Evolutionary conservation across 352 stramenopile species (phyloP).

Genomic region (Globisporangium ultimum): DNA sequence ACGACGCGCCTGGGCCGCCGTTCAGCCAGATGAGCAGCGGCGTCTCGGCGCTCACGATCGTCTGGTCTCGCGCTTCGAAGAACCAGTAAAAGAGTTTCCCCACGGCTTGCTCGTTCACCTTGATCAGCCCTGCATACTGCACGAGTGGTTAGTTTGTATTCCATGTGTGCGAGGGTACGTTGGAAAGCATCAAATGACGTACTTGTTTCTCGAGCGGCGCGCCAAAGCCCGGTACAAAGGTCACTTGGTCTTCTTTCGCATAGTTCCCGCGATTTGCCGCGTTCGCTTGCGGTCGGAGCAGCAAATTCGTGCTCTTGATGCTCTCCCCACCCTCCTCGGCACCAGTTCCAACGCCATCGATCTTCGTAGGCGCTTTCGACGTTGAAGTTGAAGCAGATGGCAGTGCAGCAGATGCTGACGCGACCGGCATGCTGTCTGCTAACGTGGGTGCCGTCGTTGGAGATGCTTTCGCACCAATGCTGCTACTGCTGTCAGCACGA

Average conservation of each 20-base stretch:
- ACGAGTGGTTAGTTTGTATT: conserved; percentile 5
- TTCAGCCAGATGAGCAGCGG: conserved; percentile 83
- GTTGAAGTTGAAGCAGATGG: conserved; percentile 10
- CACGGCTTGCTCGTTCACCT: conserved; percentile 46
- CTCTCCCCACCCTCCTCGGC: not conserved
- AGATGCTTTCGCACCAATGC: conserved; percentile 3
- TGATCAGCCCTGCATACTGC: conserved; percentile 70
- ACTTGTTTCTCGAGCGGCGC: conserved; percentile 64
- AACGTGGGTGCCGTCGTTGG: conserved; percentile 17
- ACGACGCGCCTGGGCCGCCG: conserved; percentile 69
- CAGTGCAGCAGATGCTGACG: conserved; percentile 10
- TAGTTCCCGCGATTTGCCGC: conserved; percentile 1
- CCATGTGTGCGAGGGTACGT: conserved; percentile 14
- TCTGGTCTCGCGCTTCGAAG: conserved; percentile 57
- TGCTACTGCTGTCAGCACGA: conserved; percentile 12
- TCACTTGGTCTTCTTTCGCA: conserved; percentile 34
- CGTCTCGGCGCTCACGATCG: conserved; percentile 42
- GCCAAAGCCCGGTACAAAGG: conserved; percentile 68
- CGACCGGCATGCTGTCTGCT: not conserved
- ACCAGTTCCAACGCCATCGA: not conserved
- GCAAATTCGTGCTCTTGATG: conserved; percentile 7
- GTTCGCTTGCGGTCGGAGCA: conserved; percentile 3
- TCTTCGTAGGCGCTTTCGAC: not conserved
- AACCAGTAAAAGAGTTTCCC: conserved; percentile 87
- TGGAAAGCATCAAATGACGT: conserved; percentile 14